Conservation (phyloP, 257 asterid genomes). For the Solanum peruvianum region DNA sequence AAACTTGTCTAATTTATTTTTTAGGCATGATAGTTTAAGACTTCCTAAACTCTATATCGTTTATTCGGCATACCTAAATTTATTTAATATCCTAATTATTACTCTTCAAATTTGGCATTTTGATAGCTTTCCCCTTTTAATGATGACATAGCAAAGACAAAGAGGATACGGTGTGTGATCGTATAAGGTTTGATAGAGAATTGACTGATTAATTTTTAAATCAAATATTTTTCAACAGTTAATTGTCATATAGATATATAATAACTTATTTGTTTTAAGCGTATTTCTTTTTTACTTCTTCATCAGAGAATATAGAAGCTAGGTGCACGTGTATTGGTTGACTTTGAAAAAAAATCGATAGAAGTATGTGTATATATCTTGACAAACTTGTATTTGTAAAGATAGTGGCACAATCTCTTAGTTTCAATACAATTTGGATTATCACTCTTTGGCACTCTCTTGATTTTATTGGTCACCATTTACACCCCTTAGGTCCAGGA, state of each 20-base stretch:
- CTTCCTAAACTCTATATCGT: not conserved
- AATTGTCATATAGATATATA: not conserved
- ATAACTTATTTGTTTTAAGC: not conserved
- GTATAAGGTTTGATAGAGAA: not conserved
- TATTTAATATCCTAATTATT: not conserved
- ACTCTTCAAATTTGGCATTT: not conserved
- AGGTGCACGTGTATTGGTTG: not conserved
- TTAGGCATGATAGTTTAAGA: not conserved
- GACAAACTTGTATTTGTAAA: not conserved
- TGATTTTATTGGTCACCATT: not conserved
- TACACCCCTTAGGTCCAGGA: not conserved
- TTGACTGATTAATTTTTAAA: not conserved
- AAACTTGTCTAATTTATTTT: not conserved
- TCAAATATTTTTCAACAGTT: not conserved
- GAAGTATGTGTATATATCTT: not conserved
- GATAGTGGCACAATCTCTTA: not conserved
- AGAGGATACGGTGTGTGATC: not conserved
- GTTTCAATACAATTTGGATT: not conserved
- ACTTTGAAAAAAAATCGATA: too few species aligned
- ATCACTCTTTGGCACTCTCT: not conserved
- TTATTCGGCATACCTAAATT: too few species aligned
- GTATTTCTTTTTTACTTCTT: not conserved
- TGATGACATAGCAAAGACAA: not conserved
- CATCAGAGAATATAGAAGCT: fast-evolving
- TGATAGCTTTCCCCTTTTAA: not conserved